Evolutionary conservation across 257 asterid species (phyloP).

Genomic region (Oldenlandia corymbosa): DNA sequence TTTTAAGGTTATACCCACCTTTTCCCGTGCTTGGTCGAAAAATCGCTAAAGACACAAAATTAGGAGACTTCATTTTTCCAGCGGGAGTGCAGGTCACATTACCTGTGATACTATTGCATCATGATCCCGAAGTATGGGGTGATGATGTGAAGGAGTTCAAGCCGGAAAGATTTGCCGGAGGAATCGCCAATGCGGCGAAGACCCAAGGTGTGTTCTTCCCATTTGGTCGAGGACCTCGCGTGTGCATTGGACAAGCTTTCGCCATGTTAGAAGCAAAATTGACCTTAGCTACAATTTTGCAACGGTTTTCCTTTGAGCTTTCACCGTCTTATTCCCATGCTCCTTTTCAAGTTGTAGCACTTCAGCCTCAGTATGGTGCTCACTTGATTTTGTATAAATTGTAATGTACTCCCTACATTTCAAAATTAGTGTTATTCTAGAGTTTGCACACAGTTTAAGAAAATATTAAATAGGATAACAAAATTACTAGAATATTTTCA

Average conservation of each 20-base stretch:
- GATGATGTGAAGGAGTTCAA: conserved; percentile 21
- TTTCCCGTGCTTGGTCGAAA: not conserved
- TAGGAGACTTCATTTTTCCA: conserved; percentile 14
- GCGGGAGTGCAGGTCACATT: conserved; percentile 1
- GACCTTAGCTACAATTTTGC: not conserved
- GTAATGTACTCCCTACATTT: too few species aligned
- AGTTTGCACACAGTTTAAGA: too few species aligned
- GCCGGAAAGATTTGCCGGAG: conserved; percentile 18
- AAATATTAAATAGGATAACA: too few species aligned
- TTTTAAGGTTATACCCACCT: conserved; percentile 8
- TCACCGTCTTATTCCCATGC: conserved; percentile 11
- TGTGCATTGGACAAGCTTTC: conserved; percentile 9
- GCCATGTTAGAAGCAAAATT: not conserved
- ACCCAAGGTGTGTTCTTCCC: conserved; percentile 14
- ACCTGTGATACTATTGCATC: conserved; percentile 11
- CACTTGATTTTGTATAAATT: conserved; percentile 7
- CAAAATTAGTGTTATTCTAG: too few species aligned
- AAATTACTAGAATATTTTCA: too few species aligned
- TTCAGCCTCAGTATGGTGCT: conserved; percentile 17
- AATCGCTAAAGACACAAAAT: not conserved
- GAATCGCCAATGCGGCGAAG: conserved; percentile 8
- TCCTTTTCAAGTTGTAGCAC: not conserved
- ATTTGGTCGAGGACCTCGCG: conserved; percentile 18
- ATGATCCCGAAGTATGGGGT: conserved; percentile 18
- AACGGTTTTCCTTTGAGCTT: not conserved